Evolutionary conservation across 106 monocot species (phyloP), one percentile per base, ranked within the genome.

Genomic region (Iris macrosiphon): DNA sequence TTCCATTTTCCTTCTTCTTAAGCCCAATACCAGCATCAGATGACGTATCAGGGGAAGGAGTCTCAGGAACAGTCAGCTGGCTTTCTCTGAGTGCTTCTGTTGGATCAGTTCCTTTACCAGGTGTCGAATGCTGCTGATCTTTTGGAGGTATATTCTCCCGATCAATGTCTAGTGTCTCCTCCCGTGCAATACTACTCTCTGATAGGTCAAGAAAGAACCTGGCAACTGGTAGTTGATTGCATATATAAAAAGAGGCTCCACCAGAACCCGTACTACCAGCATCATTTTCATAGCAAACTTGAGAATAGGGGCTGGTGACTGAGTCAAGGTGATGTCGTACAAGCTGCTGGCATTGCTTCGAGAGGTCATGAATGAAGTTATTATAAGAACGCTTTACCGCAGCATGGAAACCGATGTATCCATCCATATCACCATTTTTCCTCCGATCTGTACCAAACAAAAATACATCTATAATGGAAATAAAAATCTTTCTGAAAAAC

Each of bases 261-360:
- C 60, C 59, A 39, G 72, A 62, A 4, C 31, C 33, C 6, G 42
- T 4, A 2, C 17, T 59, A 4, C 32, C 66, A 0, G n/a, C n/a
- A 63, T 82, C 82, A 60, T 56, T 49, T 19, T 80, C 87, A 49
- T 83, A 87, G 71, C 90, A 99, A 19, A 87, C 68, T 44, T 72
- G 77, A 18, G 91, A 87, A 40, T 99, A 91, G 14, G 91, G 69
- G 70, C 87, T 91, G 4, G 98, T 99, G 14, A 87, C 98, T 19
- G 98, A 83, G 52, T 92, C 91, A 42, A 99, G 87, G 61, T 91
- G 91, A 60, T 99, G 87, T 26, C 75, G 72, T 43, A 99, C 87
- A 0, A 99, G 70, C 64, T 99, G 74, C 69, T 99, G 91, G 98
- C 98, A 91, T 70, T 91, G 83, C 46, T 87, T 99, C 19, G 98